Evolutionary conservation across 106 monocot species (phyloP), one percentile per base, ranked within the genome.

Genomic region (Agapanthus africanus): DNA sequence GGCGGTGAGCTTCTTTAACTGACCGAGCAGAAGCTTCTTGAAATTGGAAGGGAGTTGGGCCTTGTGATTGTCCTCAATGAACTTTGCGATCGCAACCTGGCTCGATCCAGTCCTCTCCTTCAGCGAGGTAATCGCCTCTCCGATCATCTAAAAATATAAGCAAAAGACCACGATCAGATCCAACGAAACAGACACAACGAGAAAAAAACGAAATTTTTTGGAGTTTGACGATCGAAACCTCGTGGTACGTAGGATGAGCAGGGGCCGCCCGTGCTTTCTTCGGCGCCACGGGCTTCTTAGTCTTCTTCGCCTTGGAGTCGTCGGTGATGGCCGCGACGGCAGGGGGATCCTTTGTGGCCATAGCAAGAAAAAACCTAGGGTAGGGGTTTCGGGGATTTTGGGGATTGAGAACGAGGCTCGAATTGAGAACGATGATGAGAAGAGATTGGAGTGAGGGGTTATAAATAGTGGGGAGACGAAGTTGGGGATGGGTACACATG

Each of bases 41-140:
- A n/a, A n/a, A n/a, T n/a, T n/a, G n/a, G n/a, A n/a, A n/a, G n/a
- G n/a, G n/a, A n/a, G n/a, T n/a, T n/a, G n/a, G n/a, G n/a, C n/a
- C n/a, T n/a, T n/a, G n/a, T n/a, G n/a, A n/a, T n/a, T n/a, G n/a
- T n/a, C n/a, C n/a, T n/a, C n/a, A n/a, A n/a, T n/a, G n/a, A n/a
- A n/a, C n/a, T n/a, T n/a, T n/a, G n/a, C n/a, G n/a, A 94, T 94
- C 30, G 94, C 90, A 66, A 82, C 70, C 56, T 79, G 78, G 81
- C 94, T 94, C 34, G 94, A 94, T 19, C 94, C 94, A 2, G 85
- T 81, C 67, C 79, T 78, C 79, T 94, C 94, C 80, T 94, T 94
- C 52, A 94, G 47, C 6, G 84, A 32, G 0, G 63, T 18, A 36
- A 94, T 81, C 63, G 94, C 90, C 64, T n/a, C n/a, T n/a, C n/a